Conservation (phyloP, 2,329 filamentous ascomycete species). For the Fusarium illudens region DNA sequence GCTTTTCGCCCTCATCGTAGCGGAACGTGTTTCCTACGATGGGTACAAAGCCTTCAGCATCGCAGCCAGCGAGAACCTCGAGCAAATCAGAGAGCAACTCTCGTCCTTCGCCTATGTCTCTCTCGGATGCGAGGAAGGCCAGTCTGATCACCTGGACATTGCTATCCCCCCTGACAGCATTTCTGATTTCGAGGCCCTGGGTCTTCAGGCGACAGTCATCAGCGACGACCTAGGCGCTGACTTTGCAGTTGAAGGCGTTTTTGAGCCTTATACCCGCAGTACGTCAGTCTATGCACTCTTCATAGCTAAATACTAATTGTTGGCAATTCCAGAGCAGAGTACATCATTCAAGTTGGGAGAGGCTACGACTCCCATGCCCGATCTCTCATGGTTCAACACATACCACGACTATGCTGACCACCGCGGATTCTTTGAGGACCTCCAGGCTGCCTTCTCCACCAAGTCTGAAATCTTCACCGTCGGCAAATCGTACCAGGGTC, state of each 20-base stretch:
- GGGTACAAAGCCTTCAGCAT: conserved; percentile 38
- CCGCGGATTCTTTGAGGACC: conserved; percentile 55
- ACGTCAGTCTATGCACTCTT: background rate
- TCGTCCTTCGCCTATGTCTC: conserved; percentile 30
- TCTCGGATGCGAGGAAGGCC: conserved; percentile 27
- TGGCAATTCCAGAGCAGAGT: background rate
- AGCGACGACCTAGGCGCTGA: conserved; percentile 39
- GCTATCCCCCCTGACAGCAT: conserved; percentile 38
- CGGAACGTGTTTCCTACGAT: conserved; percentile 32
- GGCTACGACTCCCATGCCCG: conserved; percentile 4
- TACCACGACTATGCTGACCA: conserved; percentile 64
- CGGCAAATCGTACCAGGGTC: conserved; percentile 57
- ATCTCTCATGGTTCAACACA: conserved; percentile 56
- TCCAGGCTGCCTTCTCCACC: conserved; percentile 52
- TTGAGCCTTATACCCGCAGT: conserved; percentile 25
- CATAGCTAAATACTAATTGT: background rate
- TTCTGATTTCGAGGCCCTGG: conserved; percentile 32
- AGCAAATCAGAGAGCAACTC: conserved; percentile 34
- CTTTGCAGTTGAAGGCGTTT: conserved; percentile 30
- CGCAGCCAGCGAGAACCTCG: conserved; percentile 25
- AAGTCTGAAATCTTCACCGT: conserved; percentile 59
- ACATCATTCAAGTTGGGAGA: background rate
- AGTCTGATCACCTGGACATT: conserved; percentile 35
- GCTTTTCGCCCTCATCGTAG: background rate
- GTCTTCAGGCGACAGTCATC: conserved; percentile 29